Evolutionary conservation across 2,329 filamentous ascomycete genomes (phyloP).

Genomic region (Trichoderma breve): DNA sequence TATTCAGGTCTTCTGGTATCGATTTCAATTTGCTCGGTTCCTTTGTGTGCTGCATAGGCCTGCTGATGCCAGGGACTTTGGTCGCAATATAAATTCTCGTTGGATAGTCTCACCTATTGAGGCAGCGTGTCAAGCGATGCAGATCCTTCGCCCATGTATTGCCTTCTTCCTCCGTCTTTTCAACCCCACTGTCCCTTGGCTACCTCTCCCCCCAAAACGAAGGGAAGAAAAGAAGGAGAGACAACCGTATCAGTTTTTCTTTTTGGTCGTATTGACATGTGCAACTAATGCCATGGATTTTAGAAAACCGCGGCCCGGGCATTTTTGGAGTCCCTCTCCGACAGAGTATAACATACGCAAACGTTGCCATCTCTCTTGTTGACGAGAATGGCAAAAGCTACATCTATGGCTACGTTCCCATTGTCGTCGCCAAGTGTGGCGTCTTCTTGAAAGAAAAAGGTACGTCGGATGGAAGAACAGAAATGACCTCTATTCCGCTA

Average conservation of each 20-base stretch:
- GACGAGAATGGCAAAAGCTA: conserved; percentile 92
- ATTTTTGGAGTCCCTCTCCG: conserved; percentile 95
- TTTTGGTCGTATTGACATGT: not conserved
- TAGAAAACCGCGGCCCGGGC: conserved; percentile 59
- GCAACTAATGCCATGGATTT: not conserved
- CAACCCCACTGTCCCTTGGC: not conserved
- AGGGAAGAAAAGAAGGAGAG: not conserved
- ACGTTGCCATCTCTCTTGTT: conserved; percentile 94
- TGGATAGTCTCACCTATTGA: not conserved
- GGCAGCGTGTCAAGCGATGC: conserved; percentile 18
- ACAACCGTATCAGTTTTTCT: not conserved
- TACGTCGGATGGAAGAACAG: conserved; percentile 44
- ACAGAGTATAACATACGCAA: conserved; percentile 94
- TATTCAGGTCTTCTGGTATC: conserved; percentile 16
- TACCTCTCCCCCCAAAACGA: not conserved
- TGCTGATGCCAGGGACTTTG: conserved; percentile 8
- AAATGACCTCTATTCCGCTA: not conserved
- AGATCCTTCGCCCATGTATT: not conserved
- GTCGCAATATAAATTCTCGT: not conserved
- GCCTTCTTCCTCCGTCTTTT: not conserved
- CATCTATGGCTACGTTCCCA: conserved; percentile 97
- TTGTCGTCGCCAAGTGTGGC: conserved; percentile 96
- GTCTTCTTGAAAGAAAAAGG: conserved; percentile 98
- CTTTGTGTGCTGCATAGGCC: conserved; percentile 3
- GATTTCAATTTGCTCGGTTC: conserved; percentile 15